Percentiles rank a stretch among this genome's conserved stretches.
phyloP scores from a whole-genome alignment of 768 basidiomycete genomes.

The Mycena galopus region DNA sequence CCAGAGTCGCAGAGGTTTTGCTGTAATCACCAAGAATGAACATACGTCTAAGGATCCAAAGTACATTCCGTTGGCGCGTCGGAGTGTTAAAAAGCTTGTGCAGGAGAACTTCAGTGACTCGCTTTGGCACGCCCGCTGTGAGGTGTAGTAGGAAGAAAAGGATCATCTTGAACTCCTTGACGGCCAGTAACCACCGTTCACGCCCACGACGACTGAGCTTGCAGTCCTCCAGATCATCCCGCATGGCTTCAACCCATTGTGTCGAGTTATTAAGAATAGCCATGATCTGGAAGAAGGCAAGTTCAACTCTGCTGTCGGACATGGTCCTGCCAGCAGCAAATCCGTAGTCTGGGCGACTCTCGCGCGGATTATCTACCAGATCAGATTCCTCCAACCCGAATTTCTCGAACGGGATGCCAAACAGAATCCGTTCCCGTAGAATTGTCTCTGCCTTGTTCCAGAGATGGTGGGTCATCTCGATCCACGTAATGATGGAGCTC shows the following conservation, averaged over 20 bases:
- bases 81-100: constrained; percentile 3
- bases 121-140: not conserved
- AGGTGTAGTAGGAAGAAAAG: constrained; percentile 1
- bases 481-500: constrained; percentile 5
- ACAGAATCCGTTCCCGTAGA: not conserved
- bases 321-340: not conserved
- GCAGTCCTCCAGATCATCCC: not conserved
- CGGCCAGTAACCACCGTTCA: not conserved
- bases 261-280: not conserved
- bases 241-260: not conserved
- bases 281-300: not conserved
- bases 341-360: not conserved
- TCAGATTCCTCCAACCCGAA: not conserved
- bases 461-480: not conserved
- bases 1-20: not conserved
- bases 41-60: not conserved
- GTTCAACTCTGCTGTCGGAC: not conserved
- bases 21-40: constrained; percentile 9
- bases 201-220: not conserved
- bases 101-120: constrained; percentile 3
- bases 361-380: not conserved
- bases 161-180: not conserved
- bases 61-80: not conserved
- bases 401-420: not conserved
- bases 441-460: constrained; percentile 2